Evolutionary conservation across 768 basidiomycete species (phyloP).

Genomic region (Leccinum truebloodii): DNA sequence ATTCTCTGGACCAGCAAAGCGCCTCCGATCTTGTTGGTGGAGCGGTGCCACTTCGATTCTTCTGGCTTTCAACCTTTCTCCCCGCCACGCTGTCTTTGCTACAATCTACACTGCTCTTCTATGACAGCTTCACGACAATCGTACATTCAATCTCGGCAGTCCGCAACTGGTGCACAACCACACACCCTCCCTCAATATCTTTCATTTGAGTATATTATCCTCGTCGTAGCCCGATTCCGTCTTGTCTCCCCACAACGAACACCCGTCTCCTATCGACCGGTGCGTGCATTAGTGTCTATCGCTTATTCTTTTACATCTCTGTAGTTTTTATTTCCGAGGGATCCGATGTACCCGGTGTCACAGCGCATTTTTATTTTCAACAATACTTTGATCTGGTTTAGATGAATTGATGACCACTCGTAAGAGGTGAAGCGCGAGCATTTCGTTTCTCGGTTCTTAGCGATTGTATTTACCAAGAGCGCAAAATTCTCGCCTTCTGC

Average conservation of each 20-base stretch:
- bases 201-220: neutral
- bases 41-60: too few species aligned
- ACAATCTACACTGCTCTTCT: too few species aligned
- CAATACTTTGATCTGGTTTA: neutral
- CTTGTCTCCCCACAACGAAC: neutral
- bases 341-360: neutral
- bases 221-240: neutral
- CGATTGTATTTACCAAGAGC: neutral
- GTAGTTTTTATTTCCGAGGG: neutral
- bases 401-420: neutral
- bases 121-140: too few species aligned
- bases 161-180: neutral
- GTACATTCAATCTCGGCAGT: too few species aligned
- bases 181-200: conserved; percentile 13
- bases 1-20: too few species aligned
- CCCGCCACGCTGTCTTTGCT: too few species aligned
- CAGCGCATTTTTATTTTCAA: neutral
- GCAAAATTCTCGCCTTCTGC: neutral
- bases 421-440: neutral
- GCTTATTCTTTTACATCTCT: conserved; percentile 1
- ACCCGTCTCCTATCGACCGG: neutral
- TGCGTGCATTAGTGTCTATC: neutral
- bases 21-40: too few species aligned
- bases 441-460: neutral
- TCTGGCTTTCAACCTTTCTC: too few species aligned